These are phyloP conservation scores for Adiantum capillusveneris DNA, from an alignment of 75 land plant genomes.

Conservation along the genomic window DNA sequence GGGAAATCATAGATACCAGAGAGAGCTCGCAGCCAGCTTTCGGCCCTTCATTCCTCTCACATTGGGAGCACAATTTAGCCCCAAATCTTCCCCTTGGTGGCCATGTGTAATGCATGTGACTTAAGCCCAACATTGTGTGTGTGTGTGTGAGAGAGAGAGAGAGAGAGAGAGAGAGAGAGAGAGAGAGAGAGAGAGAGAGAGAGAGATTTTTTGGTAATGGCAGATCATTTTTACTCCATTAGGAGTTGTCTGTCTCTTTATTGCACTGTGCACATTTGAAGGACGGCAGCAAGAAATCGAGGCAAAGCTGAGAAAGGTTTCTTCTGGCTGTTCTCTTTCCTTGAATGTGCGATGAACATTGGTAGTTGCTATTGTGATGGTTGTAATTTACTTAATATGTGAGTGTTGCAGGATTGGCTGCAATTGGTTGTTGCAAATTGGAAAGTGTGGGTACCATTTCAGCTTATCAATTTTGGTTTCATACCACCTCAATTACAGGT, in stretches of 20 bases:
- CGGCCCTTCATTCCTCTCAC: too few relatives aligned
- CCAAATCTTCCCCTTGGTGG: too few relatives aligned
- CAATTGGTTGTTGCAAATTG: slow-evolving; percentile 32
- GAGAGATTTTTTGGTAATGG: slow-evolving; percentile 7
- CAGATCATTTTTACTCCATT: slow-evolving; percentile 33
- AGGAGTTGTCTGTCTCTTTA: slow-evolving; percentile 22
- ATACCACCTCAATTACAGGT: slow-evolving; percentile 38
- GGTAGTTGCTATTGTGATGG: neutral
- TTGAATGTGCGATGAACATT: neutral
- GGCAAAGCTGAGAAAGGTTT: slow-evolving; percentile 30
- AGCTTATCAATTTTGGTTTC: slow-evolving; percentile 35
- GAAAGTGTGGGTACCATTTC: slow-evolving; percentile 40
- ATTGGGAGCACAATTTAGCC: too few relatives aligned
- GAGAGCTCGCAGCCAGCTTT: too few relatives aligned
- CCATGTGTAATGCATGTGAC: too few relatives aligned
- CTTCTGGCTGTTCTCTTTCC: too few relatives aligned
- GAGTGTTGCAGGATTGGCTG: slow-evolving; percentile 23
- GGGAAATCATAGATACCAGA: too few relatives aligned
- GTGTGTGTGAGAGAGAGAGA: neutral
- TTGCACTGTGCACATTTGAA: slow-evolving; percentile 25
- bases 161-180: slow-evolving; percentile 7
- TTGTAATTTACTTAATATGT: neutral
- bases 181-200: slow-evolving; percentile 9
- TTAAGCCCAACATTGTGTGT: too few relatives aligned
- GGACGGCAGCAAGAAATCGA: slow-evolving; percentile 25